phyloP scores from a whole-genome alignment of 495 filamentous ascomycete genomes.

The Neurospora intermedia region DNA sequence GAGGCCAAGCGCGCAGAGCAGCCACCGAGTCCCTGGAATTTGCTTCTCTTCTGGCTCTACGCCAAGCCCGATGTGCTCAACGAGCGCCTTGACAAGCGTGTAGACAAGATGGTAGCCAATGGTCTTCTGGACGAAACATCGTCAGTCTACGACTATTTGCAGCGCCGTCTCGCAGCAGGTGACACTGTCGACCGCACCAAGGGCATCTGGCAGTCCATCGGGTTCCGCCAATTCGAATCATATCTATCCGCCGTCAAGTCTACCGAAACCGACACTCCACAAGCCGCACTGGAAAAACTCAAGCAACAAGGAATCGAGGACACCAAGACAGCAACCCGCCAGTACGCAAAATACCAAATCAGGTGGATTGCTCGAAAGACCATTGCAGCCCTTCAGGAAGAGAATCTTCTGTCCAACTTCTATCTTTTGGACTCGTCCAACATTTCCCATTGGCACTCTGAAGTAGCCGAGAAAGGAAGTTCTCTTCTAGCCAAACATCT shows the following conservation, averaged over 20 bases:
- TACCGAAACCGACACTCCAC: constrained; percentile 5
- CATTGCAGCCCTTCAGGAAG: constrained; percentile 48
- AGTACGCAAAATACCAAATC: constrained; percentile 75
- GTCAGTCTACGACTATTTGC: constrained; percentile 46
- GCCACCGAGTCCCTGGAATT: constrained; percentile 42
- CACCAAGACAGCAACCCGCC: constrained; percentile 70
- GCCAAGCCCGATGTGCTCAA: constrained; percentile 54
- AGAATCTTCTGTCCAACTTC: constrained; percentile 40
- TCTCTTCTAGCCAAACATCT: constrained; percentile 53
- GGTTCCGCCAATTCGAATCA: constrained; percentile 77
- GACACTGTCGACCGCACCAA: constrained; percentile 53
- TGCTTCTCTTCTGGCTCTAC: constrained; percentile 82
- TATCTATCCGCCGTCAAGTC: constrained; percentile 48
- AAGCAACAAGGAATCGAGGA: constrained; percentile 30
- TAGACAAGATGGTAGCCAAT: constrained; percentile 68
- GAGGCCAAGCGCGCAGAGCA: constrained; percentile 10
- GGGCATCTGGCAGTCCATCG: constrained; percentile 94
- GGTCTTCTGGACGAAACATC: constrained; percentile 62
- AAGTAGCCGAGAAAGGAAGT: constrained; percentile 54
- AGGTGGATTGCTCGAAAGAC: constrained; percentile 82
- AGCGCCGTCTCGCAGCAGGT: constrained; percentile 35
- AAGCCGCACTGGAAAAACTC: constrained; percentile 26
- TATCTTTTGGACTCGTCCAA: constrained; percentile 71
- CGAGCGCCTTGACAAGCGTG: constrained; percentile 59
- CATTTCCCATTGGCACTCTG: constrained; percentile 39